phyloP scores from a whole-genome alignment of 2,329 filamentous ascomycete genomes.

The Coniochaeta sp. region DNA sequence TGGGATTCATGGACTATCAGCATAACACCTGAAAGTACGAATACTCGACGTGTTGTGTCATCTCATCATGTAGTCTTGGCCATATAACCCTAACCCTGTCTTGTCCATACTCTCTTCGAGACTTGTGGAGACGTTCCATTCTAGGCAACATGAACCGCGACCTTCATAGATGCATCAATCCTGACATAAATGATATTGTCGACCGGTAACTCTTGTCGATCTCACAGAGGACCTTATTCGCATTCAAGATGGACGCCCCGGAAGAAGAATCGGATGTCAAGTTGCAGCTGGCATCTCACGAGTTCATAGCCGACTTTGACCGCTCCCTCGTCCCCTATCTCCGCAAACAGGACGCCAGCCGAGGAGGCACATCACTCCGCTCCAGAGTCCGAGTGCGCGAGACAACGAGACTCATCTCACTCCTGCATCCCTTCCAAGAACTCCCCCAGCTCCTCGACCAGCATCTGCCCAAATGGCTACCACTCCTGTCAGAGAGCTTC shows the following conservation, averaged over 20 bases:
- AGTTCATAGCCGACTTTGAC: slow-evolving; percentile 53
- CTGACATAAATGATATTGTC: no score
- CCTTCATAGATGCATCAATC: no score
- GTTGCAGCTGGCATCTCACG: slow-evolving; percentile 52
- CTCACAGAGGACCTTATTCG: no score
- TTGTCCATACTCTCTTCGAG: no score
- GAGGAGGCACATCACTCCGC: slow-evolving; percentile 5
- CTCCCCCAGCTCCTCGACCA: slow-evolving; percentile 89
- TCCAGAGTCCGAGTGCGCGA: slow-evolving; percentile 15
- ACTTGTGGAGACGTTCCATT: no score
- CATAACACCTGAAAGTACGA: no score
- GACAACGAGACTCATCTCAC: slow-evolving; percentile 19
- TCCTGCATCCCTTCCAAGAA: slow-evolving; percentile 88
- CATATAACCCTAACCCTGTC: no score
- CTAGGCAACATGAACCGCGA: no score
- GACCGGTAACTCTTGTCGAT: no score
- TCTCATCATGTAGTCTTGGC: no score
- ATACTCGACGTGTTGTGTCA: no score
- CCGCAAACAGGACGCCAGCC: slow-evolving; percentile 37
- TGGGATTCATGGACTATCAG: no score
- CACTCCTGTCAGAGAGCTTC: slow-evolving; percentile 68
- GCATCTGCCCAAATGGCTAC: slow-evolving; percentile 68
- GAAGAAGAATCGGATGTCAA: slow-evolving; percentile 56
- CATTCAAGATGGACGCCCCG: slow-evolving; percentile 51
- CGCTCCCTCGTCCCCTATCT: slow-evolving; percentile 44